Evolutionary conservation across 305 asterid species (phyloP).

Genomic region (Solanum hybrid): DNA sequence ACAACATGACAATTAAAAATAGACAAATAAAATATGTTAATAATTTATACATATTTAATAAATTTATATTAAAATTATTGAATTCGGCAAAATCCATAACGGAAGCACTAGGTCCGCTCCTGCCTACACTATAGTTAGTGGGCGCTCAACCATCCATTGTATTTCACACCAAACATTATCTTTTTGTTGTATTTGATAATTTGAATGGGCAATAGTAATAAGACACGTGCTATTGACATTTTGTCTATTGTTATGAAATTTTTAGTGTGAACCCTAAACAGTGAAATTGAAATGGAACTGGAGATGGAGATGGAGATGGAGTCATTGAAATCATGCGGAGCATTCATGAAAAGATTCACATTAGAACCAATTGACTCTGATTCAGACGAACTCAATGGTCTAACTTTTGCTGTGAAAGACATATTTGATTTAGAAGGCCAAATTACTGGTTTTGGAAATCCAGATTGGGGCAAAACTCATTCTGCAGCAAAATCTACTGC

Average conservation of each 20-base stretch:
- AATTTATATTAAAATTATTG: too few species aligned
- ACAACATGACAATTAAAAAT: too few species aligned
- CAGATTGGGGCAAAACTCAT: conserved; percentile 76
- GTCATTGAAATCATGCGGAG: conserved; percentile 38
- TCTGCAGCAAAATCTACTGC: conserved; percentile 63
- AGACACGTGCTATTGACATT: background rate
- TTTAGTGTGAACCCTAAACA: background rate
- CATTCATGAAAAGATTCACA: conserved; percentile 59
- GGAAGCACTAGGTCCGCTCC: background rate
- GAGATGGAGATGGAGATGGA: conserved; percentile 15
- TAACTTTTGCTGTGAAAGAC: conserved; percentile 80
- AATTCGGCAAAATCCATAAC: too few species aligned
- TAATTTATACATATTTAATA: too few species aligned
- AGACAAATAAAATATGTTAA: accelerated
- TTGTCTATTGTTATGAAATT: background rate
- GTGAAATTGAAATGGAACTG: background rate
- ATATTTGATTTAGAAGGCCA: conserved; percentile 69
- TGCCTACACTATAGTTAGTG: background rate
- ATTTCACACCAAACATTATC: background rate
- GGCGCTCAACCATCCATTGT: background rate
- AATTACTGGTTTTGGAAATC: conserved; percentile 80
- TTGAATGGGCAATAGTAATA: background rate
- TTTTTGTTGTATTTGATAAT: background rate
- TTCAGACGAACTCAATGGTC: conserved; percentile 33
- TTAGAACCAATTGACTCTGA: conserved; percentile 34